Evolutionary conservation across 2,329 filamentous ascomycete species (phyloP).

Genomic region (Fusarium sp.): DNA sequence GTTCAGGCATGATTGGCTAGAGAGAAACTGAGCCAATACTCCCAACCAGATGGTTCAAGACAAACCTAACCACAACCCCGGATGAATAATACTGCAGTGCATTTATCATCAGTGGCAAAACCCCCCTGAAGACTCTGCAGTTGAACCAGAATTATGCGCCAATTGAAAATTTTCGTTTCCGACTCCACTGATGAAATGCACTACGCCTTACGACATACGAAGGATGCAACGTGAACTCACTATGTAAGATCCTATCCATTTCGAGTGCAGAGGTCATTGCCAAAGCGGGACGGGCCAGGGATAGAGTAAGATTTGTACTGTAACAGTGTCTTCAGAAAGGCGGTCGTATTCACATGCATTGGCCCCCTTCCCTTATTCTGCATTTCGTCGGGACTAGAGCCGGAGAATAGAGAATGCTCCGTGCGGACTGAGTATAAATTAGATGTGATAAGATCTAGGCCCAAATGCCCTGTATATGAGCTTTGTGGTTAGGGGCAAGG

Average conservation of each 20-base stretch:
- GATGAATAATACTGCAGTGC: background rate
- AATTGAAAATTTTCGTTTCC: background rate
- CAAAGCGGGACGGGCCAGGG: slow-evolving; percentile 6
- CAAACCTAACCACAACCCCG: background rate
- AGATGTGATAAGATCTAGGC: background rate
- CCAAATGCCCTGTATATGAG: background rate
- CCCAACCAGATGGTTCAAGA: background rate
- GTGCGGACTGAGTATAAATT: background rate
- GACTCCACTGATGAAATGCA: background rate
- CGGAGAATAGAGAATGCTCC: background rate
- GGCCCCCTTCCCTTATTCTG: background rate
- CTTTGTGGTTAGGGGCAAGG: background rate
- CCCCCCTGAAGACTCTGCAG: background rate
- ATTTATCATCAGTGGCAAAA: background rate
- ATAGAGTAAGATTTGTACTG: background rate
- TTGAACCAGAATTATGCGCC: background rate
- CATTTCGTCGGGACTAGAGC: background rate
- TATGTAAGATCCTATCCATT: background rate
- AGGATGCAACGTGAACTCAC: background rate
- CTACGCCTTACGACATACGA: background rate
- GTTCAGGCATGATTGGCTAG: background rate
- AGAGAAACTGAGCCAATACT: background rate
- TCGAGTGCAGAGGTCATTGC: background rate
- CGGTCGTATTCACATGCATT: background rate
- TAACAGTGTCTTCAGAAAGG: background rate